These are phyloP conservation scores for Gossypium davidsonii DNA, from an alignment of 441 rosid species.

Conservation along the genomic window DNA sequence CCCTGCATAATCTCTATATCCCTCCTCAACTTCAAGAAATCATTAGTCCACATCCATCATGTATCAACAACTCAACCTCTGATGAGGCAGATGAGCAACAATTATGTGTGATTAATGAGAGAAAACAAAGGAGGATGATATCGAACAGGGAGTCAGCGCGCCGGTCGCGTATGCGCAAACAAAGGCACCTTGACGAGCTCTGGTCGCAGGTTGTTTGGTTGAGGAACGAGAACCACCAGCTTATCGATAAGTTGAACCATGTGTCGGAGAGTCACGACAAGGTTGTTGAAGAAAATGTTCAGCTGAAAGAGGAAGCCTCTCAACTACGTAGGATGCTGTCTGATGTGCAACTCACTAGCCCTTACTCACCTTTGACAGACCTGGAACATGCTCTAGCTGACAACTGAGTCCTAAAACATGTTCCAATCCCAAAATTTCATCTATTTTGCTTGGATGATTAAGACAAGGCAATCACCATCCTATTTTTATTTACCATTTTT, in stretches of 20 bases:
- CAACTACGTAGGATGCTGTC: conserved; percentile 58
- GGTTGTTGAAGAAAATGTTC: conserved; percentile 54
- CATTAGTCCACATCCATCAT: conserved; percentile 43
- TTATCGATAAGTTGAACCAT: conserved; percentile 62
- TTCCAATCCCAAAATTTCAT: conserved; percentile 5
- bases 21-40: conserved; percentile 54
- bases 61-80: conserved; percentile 67
- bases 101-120: conserved; percentile 42
- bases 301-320: conserved; percentile 60
- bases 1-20: conserved; percentile 34
- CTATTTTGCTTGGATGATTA: conserved; percentile 17
- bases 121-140: conserved; percentile 70
- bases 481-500: conserved; percentile 1
- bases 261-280: conserved; percentile 47
- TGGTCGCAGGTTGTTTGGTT: conserved; percentile 62
- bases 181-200: conserved; percentile 66
- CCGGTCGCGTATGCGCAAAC: conserved; percentile 69
- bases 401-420: conserved; percentile 18
- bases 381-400: conserved; percentile 24
- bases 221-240: conserved; percentile 56
- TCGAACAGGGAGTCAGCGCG: conserved; percentile 72
- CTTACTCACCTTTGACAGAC: conserved; percentile 45
- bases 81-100: conserved; percentile 77
- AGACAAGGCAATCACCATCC: background rate
- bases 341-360: conserved; percentile 50